Evolutionary conservation across 208 protist species (phyloP).

Genomic region (Leishmania major): DNA sequence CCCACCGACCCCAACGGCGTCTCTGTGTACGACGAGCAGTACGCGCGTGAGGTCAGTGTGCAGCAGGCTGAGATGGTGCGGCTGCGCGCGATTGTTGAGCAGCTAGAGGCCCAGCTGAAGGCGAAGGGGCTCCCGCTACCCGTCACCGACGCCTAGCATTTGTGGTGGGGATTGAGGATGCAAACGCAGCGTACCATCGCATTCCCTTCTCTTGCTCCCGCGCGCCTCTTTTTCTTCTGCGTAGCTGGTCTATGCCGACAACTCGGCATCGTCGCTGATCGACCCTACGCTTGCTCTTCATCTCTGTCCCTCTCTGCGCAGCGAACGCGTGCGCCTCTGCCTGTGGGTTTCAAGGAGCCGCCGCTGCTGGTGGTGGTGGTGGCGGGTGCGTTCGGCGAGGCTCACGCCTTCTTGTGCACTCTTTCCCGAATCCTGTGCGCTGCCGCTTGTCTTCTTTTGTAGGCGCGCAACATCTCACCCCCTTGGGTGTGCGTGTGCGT

Average conservation of each 20-base stretch:
- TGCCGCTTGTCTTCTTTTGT: neutral
- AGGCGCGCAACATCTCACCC: too few relatives aligned
- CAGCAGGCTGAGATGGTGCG: conserved; percentile 87
- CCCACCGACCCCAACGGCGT: conserved; percentile 49
- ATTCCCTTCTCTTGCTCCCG: neutral
- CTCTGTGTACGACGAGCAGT: conserved; percentile 74
- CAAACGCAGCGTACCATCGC: too few relatives aligned
- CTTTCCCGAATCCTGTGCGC: neutral
- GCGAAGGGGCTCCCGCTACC: conserved; percentile 69
- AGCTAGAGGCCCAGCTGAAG: conserved; percentile 73
- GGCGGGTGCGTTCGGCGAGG: neutral
- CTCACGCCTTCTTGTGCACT: neutral
- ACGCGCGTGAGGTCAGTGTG: conserved; percentile 80
- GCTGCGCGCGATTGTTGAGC: conserved; percentile 62
- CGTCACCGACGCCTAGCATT: conserved; percentile 15
- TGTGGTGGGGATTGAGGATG: neutral
- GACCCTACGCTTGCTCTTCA: neutral
- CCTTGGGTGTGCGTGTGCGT: neutral
- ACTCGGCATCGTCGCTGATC: neutral
- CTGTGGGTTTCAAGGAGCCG: neutral
- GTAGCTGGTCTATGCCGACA: neutral
- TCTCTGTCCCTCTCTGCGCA: neutral
- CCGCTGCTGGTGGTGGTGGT: neutral
- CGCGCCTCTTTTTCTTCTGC: neutral
- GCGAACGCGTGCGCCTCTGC: neutral